Evolutionary conservation across 495 filamentous ascomycete genomes (phyloP).

Genomic region (Penicillium riverlandense): DNA sequence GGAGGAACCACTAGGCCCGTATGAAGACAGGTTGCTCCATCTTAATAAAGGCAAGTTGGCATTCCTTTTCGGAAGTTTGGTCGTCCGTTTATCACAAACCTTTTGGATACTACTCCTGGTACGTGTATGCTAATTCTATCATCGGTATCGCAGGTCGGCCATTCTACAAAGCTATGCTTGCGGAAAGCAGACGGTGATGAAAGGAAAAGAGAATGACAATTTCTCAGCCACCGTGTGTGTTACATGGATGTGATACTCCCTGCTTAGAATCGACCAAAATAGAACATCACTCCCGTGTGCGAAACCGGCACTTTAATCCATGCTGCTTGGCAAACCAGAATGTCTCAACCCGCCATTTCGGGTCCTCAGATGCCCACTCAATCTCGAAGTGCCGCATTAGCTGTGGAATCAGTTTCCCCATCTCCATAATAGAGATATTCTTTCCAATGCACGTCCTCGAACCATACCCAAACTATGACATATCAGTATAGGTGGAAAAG

Average conservation of each 20-base stretch:
- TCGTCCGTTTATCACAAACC: too few relatives aligned
- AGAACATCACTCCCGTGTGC: background rate
- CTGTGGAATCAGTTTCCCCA: constrained; percentile 7
- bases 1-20: constrained; percentile 45
- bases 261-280: too few relatives aligned
- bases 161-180: background rate
- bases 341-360: constrained; percentile 8
- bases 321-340: constrained; percentile 12
- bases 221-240: too few relatives aligned
- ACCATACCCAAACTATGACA: constrained; percentile 9
- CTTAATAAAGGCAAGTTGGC: constrained; percentile 28
- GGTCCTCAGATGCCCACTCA: constrained; percentile 7
- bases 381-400: constrained; percentile 7
- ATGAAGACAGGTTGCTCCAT: constrained; percentile 37
- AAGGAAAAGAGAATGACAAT: too few relatives aligned
- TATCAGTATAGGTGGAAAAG: background rate
- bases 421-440: constrained; percentile 13
- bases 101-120: too few relatives aligned
- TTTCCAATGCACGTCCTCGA: constrained; percentile 11
- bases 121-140: too few relatives aligned
- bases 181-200: background rate
- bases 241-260: too few relatives aligned
- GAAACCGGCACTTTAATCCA: constrained; percentile 6
- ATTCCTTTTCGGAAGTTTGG: background rate
- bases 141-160: background rate